Conservation (phyloP, 2,329 filamentous ascomycete genomes). For the Cladosporium sp. region DNA sequence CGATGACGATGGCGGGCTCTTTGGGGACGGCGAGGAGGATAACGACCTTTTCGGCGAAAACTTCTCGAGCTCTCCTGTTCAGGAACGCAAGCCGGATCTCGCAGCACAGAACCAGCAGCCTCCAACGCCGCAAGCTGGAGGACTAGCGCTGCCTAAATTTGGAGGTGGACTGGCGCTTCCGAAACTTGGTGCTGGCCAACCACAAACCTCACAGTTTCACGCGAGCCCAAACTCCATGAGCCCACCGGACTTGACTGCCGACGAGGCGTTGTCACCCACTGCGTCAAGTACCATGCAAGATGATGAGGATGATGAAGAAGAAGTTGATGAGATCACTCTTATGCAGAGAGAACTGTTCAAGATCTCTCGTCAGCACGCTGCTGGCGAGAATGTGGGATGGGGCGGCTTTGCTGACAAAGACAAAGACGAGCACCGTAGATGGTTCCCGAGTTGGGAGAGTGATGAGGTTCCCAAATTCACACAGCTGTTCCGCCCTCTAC, state of each 20-base stretch:
- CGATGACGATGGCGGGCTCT: conserved; percentile 24
- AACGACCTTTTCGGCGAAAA: conserved; percentile 42
- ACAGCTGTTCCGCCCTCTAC: conserved; percentile 78
- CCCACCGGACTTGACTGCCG: conserved; percentile 26
- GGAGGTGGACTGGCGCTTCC: conserved; percentile 31
- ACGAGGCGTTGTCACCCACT: conserved; percentile 26
- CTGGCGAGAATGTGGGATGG: conserved; percentile 29
- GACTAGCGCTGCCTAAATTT: conserved; percentile 36
- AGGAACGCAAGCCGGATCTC: conserved; percentile 27
- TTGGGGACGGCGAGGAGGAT: conserved; percentile 24
- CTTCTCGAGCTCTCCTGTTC: conserved; percentile 34
- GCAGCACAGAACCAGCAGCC: conserved; percentile 24
- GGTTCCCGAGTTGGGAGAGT: conserved; percentile 49
- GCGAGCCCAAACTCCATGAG: conserved; percentile 26
- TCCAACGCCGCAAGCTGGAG: conserved; percentile 22
- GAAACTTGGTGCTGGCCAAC: conserved; percentile 14
- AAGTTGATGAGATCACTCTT: conserved; percentile 28
- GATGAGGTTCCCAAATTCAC: conserved; percentile 76
- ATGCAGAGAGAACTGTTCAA: conserved; percentile 36
- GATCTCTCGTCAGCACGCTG: conserved; percentile 24
- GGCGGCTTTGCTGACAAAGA: conserved; percentile 52
- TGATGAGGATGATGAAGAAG: conserved; percentile 31
- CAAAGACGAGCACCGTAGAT: conserved; percentile 11
- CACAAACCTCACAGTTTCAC: conserved; percentile 14
- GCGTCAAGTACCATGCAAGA: conserved; percentile 27